Evolutionary conservation across 148 eudicot genomes (phyloP).

Genomic region (Beta vulgaris): DNA sequence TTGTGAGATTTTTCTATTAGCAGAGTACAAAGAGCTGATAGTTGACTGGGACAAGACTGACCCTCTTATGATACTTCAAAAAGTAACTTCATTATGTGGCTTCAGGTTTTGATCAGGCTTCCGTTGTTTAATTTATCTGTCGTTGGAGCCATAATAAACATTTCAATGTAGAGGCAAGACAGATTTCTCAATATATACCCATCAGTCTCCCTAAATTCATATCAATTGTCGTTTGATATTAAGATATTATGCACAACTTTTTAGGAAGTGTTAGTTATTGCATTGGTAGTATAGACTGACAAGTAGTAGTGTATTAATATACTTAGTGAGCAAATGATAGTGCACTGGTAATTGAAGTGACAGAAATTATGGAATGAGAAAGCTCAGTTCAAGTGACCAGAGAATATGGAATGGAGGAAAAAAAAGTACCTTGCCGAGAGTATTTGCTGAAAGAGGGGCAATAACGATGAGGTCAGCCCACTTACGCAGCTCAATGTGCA

Average conservation of each 20-base stretch:
- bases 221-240: background rate
- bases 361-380: background rate
- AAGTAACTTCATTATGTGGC: too few species aligned
- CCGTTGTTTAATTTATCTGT: too few species aligned
- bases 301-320: background rate
- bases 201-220: background rate
- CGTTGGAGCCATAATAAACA: too few species aligned
- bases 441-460: conserved; percentile 94
- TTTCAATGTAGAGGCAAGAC: background rate
- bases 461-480: conserved; percentile 98
- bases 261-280: background rate
- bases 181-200: background rate
- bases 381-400: background rate
- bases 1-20: too few species aligned
- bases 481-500: conserved; percentile 80
- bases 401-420: background rate
- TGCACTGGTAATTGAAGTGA: background rate
- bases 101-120: too few species aligned
- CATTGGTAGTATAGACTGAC: background rate
- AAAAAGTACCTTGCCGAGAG: conserved; percentile 74
- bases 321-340: background rate
- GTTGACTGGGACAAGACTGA: too few species aligned
- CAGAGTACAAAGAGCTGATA: too few species aligned
- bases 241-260: background rate
- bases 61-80: too few species aligned